These are phyloP conservation scores for Pisolithus orientalis DNA, from an alignment of 768 basidiomycete species.

Conservation along the genomic window DNA sequence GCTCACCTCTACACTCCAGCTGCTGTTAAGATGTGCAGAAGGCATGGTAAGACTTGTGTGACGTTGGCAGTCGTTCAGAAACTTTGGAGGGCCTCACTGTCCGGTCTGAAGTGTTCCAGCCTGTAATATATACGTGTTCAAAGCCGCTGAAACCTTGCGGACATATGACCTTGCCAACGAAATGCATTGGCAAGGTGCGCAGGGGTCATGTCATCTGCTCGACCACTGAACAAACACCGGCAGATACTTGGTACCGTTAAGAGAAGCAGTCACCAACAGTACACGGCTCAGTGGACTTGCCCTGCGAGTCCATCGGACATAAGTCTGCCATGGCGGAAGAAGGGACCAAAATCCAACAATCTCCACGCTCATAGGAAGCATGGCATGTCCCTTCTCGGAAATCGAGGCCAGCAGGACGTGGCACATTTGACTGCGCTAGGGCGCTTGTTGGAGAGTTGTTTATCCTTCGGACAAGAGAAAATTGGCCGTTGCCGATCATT, in stretches of 20 bases:
- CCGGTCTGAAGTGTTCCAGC: not conserved
- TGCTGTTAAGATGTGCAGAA: not conserved
- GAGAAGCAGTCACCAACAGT: not conserved
- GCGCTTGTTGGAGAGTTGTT: not conserved
- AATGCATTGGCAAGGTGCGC: not conserved
- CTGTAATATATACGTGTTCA: not conserved
- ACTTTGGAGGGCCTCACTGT: not conserved
- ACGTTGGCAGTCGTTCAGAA: not conserved
- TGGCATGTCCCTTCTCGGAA: not conserved
- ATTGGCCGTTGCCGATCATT: not conserved
- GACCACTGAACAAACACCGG: not conserved
- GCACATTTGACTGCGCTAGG: not conserved
- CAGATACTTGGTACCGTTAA: not conserved
- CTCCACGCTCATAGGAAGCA: not conserved
- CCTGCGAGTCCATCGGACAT: not conserved
- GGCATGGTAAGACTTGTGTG: not conserved
- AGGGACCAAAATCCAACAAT: not conserved
- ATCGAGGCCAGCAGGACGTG: not conserved
- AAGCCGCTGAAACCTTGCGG: not conserved
- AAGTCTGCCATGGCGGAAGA: not conserved
- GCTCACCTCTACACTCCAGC: not conserved
- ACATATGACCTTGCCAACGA: not conserved
- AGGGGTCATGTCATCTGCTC: not conserved
- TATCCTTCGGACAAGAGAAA: too few relatives aligned
- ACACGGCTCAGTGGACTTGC: not conserved